Evolutionary conservation across 2,329 filamentous ascomycete species (phyloP), one percentile per base, ranked within the genome.

Genomic region (Incumbomyces lentus): DNA sequence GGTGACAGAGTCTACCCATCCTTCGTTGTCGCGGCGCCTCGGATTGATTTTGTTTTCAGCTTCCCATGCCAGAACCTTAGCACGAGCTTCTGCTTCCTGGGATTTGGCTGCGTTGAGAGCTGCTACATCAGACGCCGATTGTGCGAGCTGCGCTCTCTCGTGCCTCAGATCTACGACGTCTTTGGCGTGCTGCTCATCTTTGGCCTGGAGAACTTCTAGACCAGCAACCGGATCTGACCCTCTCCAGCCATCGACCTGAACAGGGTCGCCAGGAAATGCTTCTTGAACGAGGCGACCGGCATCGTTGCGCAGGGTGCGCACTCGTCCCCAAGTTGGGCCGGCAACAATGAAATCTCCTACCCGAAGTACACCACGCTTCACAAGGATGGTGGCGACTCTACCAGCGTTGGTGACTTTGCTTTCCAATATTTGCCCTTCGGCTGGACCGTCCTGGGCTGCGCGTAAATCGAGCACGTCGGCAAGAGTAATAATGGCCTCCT

Each of bases 191-290:
- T 79, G 76, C 66, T 96, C 89, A 55, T 81, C 79, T 0, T 76
- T 71, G 1, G 89, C 86, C 66, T 96, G 85, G 1, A 98, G 72
- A 7, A 94, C 82, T 68, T 87, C 80, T 58, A 93, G 86, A 41
- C 93, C 93, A 1, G 92, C 90, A 18, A 77, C 74, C 1, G 92
- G 90, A 54, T 87, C 82, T 31, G 87, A 84, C 5, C 48, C 55
- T 57, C 82, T 81, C 92, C 92, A 98, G n/a, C 92, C 92, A 52
- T 95, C 80, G 16, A 98, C 79, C 64, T 96, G 87, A 2, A 95
- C 85, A 0, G 93, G 88, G 22, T 82, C 92, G 31, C 92, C 92
- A 0, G 92, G 93, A 0, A 81, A 79, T 12, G 87, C 89, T 63
- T 87, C 81, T 1, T 70, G 56, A 13, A 96, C 69, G 11, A 81